Percentiles rank a stretch among this genome's conserved stretches.
These are phyloP conservation scores for Tagetes erecta DNA, from an alignment of 129 eudicot genomes.

Conservation along the genomic window DNA sequence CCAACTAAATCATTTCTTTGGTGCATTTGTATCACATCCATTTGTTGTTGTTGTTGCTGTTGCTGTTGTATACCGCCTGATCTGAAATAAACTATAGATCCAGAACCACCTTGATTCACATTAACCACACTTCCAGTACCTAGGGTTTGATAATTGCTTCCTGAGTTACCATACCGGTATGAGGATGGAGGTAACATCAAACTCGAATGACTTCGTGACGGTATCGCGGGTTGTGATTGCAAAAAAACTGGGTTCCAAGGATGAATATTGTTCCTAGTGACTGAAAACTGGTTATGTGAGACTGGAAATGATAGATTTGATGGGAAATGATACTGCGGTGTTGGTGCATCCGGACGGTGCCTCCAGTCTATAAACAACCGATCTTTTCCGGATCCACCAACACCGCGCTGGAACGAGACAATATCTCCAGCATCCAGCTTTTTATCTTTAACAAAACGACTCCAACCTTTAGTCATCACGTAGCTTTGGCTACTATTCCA, in stretches of 20 bases:
- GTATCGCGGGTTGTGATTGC: conserved; percentile 35
- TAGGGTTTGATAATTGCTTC: conserved; percentile 26
- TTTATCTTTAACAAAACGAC: conserved; percentile 89
- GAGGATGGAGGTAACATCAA: conserved; percentile 33
- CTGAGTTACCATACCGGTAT: conserved; percentile 30
- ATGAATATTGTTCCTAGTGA: conserved; percentile 37
- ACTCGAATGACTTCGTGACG: conserved; percentile 27
- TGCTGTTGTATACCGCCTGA: conserved; percentile 42
- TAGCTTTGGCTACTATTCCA: conserved; percentile 99
- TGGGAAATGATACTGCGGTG: conserved; percentile 35
- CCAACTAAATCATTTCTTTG: conserved; percentile 28
- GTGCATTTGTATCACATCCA: conserved; percentile 43
- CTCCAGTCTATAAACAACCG: conserved; percentile 89
- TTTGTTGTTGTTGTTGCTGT: conserved; percentile 11
- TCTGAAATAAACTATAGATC: conserved; percentile 61
- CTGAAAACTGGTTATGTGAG: conserved; percentile 35
- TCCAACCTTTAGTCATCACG: conserved; percentile 98
- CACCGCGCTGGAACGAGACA: conserved; percentile 82
- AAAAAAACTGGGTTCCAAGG: conserved; percentile 60
- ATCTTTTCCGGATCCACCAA: conserved; percentile 64
- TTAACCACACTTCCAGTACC: conserved; percentile 34
- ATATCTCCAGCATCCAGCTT: conserved; percentile 88
- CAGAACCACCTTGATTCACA: conserved; percentile 43
- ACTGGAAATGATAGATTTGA: conserved; percentile 31
- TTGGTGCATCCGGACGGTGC: conserved; percentile 70